A percentile compares a stretch with the other conserved stretches of the same genome.
phyloP scores from a whole-genome alignment of 148 eudicot genomes.

The Diospyros kaki region DNA sequence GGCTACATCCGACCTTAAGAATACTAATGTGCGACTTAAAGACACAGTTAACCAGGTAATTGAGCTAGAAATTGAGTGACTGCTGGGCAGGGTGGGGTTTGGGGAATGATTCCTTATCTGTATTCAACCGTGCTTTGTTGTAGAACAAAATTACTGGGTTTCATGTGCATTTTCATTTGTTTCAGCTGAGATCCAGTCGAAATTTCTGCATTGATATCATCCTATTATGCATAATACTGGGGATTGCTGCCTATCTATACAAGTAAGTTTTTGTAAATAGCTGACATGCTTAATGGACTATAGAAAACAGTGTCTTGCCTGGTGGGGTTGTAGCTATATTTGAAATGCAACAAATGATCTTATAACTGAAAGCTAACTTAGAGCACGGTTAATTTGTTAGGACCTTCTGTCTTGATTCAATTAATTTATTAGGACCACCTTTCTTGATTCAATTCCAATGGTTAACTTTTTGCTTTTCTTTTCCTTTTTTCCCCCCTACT shows the following conservation, averaged over 20 bases:
- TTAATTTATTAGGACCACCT: not conserved
- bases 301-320: not conserved
- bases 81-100: no score
- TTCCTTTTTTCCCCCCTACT: not conserved
- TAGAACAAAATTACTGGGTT: conserved; percentile 3
- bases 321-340: not conserved
- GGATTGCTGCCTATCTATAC: conserved; percentile 95
- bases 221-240: conserved; percentile 83
- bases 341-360: not conserved
- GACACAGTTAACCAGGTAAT: conserved; percentile 85
- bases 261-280: conserved; percentile 54
- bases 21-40: conserved; percentile 96
- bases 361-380: not conserved
- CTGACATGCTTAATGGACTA: conserved; percentile 5
- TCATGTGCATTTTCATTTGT: conserved; percentile 9
- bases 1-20: conserved; percentile 88
- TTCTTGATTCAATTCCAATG: no score
- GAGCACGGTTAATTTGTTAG: not conserved
- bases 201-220: conserved; percentile 94
- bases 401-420: not conserved
- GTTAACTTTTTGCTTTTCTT: not conserved
- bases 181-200: conserved; percentile 93
- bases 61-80: not conserved
- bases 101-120: not conserved
- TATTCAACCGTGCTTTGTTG: not conserved